These are phyloP conservation scores for Talaromyces sp. DNA, from an alignment of 2,329 filamentous ascomycete species.

Conservation along the genomic window DNA sequence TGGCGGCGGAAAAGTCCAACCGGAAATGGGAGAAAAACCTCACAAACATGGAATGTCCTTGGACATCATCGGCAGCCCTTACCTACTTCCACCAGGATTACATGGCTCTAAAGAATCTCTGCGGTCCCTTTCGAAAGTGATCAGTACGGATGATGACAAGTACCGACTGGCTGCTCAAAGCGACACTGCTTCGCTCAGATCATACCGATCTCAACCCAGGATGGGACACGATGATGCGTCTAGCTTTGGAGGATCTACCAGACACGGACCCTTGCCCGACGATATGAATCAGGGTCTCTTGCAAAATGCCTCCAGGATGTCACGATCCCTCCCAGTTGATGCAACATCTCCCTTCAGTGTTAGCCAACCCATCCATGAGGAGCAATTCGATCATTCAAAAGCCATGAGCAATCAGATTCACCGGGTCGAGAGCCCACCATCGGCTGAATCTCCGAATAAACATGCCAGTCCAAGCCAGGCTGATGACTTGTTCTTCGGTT, in stretches of 20 bases:
- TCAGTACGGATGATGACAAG: constrained; percentile 74
- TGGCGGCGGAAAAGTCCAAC: constrained; percentile 29
- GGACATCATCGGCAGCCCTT: constrained; percentile 68
- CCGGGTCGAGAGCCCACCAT: background rate
- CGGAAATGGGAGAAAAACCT: constrained; percentile 59
- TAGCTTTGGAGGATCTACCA: constrained; percentile 51
- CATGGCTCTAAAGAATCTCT: constrained; percentile 81
- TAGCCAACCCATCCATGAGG: background rate
- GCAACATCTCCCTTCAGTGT: constrained; percentile 5
- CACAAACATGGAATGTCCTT: constrained; percentile 54
- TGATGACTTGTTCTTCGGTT: constrained; percentile 13
- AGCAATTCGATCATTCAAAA: background rate
- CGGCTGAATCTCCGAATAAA: background rate
- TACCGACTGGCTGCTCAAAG: constrained; percentile 64
- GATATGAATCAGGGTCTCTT: constrained; percentile 53
- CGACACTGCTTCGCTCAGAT: constrained; percentile 37
- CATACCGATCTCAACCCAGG: constrained; percentile 26
- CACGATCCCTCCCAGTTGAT: constrained; percentile 46
- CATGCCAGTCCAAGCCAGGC: background rate
- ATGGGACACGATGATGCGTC: constrained; percentile 50
- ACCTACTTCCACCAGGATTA: constrained; percentile 81
- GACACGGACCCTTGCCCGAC: constrained; percentile 37
- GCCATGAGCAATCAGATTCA: background rate
- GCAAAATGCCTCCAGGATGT: constrained; percentile 57
- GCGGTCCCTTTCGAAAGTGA: constrained; percentile 74